Percentiles rank a stretch among this genome's conserved stretches.
Conservation (phyloP, 768 basidiomycete species). For the Kwoniella sp. region DNA sequence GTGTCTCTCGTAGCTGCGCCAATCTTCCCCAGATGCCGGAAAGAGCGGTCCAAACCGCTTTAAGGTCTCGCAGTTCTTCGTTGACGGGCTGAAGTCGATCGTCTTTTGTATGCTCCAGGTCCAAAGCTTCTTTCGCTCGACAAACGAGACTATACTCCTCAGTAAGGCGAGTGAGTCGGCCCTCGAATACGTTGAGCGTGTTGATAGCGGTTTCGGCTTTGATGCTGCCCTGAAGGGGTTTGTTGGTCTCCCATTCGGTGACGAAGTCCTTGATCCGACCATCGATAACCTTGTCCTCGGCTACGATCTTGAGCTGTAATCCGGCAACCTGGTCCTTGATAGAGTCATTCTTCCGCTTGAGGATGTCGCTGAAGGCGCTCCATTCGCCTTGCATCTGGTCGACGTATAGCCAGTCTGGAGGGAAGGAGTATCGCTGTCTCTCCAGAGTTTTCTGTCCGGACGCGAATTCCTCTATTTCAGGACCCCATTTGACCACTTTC, state of each 20-base stretch:
- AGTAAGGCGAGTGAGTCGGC: constrained; percentile 79
- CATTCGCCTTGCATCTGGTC: constrained; percentile 97
- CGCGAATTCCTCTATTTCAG: constrained; percentile 91
- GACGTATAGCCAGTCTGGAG: constrained; percentile 96
- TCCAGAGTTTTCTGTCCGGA: constrained; percentile 96
- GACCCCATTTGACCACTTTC: constrained; percentile 93
- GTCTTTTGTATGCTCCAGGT: constrained; percentile 79
- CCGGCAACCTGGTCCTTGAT: constrained; percentile 98
- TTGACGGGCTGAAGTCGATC: constrained; percentile 84
- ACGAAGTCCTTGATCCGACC: constrained; percentile 90
- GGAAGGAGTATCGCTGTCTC: constrained; percentile 94
- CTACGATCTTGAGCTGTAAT: constrained; percentile 98
- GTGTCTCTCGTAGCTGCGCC: constrained; percentile 77
- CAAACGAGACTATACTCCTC: constrained; percentile 96
- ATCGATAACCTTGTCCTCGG: constrained; percentile 97
- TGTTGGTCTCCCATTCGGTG: constrained; percentile 90
- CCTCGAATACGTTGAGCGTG: constrained; percentile 92
- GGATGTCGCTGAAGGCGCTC: constrained; percentile 96
- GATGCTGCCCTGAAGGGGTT: constrained; percentile 94
- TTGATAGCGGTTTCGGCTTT: constrained; percentile 96
- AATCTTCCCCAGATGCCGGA: constrained; percentile 97
- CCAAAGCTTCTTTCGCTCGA: constrained; percentile 93
- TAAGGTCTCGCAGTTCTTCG: constrained; percentile 92
- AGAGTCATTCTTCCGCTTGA: constrained; percentile 95
- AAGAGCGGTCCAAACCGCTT: constrained; percentile 97